phyloP scores from a whole-genome alignment of 1,284 basidiomycete species.

The Takashimella tepidaria region DNA sequence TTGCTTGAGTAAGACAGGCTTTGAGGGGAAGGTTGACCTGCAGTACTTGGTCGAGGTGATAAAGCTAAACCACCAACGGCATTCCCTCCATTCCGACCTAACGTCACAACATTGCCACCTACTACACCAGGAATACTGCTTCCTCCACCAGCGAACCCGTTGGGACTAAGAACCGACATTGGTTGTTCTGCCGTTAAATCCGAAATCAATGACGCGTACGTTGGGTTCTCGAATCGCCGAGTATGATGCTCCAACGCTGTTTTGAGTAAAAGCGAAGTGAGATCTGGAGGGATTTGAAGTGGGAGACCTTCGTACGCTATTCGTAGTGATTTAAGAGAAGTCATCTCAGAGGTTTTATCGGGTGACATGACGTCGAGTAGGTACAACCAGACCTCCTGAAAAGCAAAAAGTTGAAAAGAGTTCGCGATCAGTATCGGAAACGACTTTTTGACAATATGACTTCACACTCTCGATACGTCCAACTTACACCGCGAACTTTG shows the following conservation, averaged over 20 bases:
- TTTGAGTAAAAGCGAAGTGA: conserved; percentile 30
- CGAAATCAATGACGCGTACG: conserved; percentile 43
- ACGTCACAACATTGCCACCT: background rate
- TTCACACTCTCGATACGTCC: no score
- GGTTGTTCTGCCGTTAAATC: conserved; percentile 40
- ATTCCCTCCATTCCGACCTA: background rate
- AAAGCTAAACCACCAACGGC: background rate
- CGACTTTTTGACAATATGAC: no score
- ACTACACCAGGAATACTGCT: background rate
- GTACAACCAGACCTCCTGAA: conserved; percentile 47
- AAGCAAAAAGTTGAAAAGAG: no score
- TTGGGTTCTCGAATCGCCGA: conserved; percentile 41
- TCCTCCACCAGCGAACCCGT: background rate
- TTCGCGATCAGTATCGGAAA: no score
- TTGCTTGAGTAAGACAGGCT: background rate
- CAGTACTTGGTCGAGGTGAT: background rate
- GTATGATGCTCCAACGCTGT: conserved; percentile 42
- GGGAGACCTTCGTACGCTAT: conserved; percentile 31
- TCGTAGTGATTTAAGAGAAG: conserved; percentile 31
- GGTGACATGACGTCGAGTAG: conserved; percentile 41
- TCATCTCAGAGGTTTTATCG: conserved; percentile 45
- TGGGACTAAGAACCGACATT: no score
- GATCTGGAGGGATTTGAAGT: conserved; percentile 24
- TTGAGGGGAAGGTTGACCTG: background rate
- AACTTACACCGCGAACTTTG: conserved; percentile 39